Conservation (phyloP, 208 protist species). For the Novymonas esmeraldas region DNA sequence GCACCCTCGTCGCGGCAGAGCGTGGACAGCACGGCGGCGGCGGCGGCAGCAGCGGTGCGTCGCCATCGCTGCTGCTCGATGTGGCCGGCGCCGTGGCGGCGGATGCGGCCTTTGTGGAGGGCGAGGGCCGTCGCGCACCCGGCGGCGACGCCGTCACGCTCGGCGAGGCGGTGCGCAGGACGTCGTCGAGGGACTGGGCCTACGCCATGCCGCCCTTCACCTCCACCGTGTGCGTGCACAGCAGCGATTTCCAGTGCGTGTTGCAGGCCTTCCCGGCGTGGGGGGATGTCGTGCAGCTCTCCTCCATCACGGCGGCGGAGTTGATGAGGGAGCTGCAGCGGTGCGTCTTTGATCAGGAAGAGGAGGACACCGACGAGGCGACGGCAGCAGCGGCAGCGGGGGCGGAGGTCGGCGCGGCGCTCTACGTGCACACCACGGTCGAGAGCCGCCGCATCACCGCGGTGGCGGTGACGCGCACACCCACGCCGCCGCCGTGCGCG, state of each 20-base stretch:
- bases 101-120: slow-evolving; percentile 52
- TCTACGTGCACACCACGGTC: slow-evolving; percentile 36
- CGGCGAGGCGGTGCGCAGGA: slow-evolving; percentile 40
- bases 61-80: too few species aligned
- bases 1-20: not conserved
- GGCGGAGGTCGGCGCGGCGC: not conserved
- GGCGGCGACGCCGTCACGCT: slow-evolving; percentile 40
- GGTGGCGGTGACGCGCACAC: slow-evolving; percentile 19
- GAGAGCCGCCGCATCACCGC: slow-evolving; percentile 28
- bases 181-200: slow-evolving; percentile 45
- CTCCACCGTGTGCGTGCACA: slow-evolving; percentile 35
- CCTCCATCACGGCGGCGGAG: slow-evolving; percentile 13
- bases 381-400: slow-evolving; percentile 1
- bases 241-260: slow-evolving; percentile 3
- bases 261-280: slow-evolving; percentile 8
- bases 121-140: slow-evolving; percentile 33
- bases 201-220: slow-evolving; percentile 77
- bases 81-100: slow-evolving; percentile 15
- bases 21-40: too few species aligned
- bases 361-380: slow-evolving; percentile 7
- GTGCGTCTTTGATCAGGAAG: slow-evolving; percentile 17
- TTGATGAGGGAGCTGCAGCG: slow-evolving; percentile 25
- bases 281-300: slow-evolving; percentile 18
- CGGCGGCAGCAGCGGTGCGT: too few species aligned
- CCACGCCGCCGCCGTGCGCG: not conserved